phyloP scores from a whole-genome alignment of 805 yeast species.

The Pichia kluyveri region DNA sequence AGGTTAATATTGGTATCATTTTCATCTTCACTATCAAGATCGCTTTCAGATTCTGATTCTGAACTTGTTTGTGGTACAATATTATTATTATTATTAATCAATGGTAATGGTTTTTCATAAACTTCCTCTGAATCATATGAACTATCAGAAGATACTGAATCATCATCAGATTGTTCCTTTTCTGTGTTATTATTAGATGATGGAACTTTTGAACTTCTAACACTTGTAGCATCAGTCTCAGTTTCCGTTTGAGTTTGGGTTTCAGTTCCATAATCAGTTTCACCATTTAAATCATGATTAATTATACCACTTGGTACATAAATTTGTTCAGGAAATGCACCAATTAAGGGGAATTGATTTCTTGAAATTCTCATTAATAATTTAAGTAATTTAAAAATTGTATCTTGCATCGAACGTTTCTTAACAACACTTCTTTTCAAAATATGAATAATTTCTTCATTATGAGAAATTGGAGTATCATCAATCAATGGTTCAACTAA shows the following conservation, averaged over 20 bases:
- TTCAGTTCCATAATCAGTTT: background rate
- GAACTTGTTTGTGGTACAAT: background rate
- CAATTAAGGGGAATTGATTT: constrained; percentile 5
- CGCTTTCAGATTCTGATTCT: background rate
- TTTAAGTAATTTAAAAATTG: constrained; percentile 2
- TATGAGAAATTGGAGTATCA: background rate
- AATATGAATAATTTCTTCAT: background rate
- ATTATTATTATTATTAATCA: too few species aligned
- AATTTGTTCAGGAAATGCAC: constrained; percentile 7
- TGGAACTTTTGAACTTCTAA: too few species aligned
- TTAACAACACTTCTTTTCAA: background rate
- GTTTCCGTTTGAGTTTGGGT: background rate
- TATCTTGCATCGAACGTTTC: constrained; percentile 1
- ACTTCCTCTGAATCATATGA: background rate
- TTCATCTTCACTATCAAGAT: background rate
- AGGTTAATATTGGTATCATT: too few species aligned
- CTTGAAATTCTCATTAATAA: constrained; percentile 7
- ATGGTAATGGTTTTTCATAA: background rate
- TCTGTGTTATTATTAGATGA: too few species aligned
- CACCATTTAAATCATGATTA: background rate
- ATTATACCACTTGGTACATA: constrained; percentile 4
- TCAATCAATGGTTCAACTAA: background rate
- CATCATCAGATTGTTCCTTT: background rate
- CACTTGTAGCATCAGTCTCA: background rate
- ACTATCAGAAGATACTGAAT: background rate